Evolutionary conservation across 2,329 filamentous ascomycete species (phyloP), one percentile per base, ranked within the genome.

Genomic region (Aureobasidium vineae): DNA sequence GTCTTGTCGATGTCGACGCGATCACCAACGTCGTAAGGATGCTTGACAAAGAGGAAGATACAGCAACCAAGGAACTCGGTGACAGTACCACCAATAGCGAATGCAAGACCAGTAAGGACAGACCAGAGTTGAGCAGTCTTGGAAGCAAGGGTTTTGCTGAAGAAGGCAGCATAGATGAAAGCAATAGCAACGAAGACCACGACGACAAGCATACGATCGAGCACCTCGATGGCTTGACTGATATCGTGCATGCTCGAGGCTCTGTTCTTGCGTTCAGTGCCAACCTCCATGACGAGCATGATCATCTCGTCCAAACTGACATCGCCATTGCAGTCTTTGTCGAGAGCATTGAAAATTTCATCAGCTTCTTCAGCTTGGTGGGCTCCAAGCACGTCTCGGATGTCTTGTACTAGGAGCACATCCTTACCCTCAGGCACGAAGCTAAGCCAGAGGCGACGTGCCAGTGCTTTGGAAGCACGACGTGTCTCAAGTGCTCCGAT

Each of bases 21-120:
- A 66, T 78, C 76, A 52, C 75, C 76, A 38, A 72, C 63, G n/a
- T 65, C 63, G 75, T 90, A 97, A 0, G 93, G 92, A 75, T 97
- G 92, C 81, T 97, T 97, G 80, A 97, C 91, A 72, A 97, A 97
- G 1, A 97, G 81, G 81, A 97, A 97, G 73, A 97, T 96, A 80
- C 92, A 97, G 41, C 92, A 96, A 74, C 92, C 92, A 21, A 97
- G 85, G 69, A 97, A 90, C 77, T 97, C 93, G 77, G 96, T 92
- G 3, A 89, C 88, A 1, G 92, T 96, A 63, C 89, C 88, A 31
- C 92, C 88, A 75, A 97, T 97, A 70, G 96, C 88, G 79, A 97
- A 97, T 6, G 92, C 63, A 5, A 65, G 52, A 11, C 63, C 63
- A 40, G 71, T 72, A 43, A 72, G 71, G 0, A 70, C 70, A 3